Base-by-base conservation (phyloP, 495 filamentous ascomycete genomes). In the Bombardia bombarda region DNA sequence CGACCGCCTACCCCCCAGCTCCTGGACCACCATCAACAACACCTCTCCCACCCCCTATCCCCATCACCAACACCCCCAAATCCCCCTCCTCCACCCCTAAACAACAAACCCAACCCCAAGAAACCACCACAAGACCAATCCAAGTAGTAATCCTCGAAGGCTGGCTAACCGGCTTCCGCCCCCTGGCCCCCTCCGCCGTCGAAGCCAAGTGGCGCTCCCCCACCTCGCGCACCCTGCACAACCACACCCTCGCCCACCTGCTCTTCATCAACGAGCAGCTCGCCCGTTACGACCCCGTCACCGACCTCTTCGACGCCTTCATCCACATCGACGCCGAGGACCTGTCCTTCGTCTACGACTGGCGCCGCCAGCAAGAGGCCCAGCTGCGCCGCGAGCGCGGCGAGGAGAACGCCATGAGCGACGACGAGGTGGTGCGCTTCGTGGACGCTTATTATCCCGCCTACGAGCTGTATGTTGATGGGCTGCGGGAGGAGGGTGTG, bases 311-410 rank as follows among this genome's bases (percentile, higher is more conserved):
- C 28, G 78, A 92, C 60, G 84, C 86, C 10, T 77, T 96, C 56
- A 77, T 96, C 33, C 90, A 95, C 61, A 80, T 96, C 46, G 90
- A 97, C 56, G 85, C 90, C 9, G 73, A 84, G 56, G 67, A 93
- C 44, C 72, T 70, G 13, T 68, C 70, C 42, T 93, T 72, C 53
- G 90, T 95, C 30, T 97, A 95, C 57, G 79, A 77, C 46, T 96
- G 90, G 90, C 80, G 90, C 14, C 63, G 79, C 42, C 69, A 97
- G 58, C 87, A 93, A 58, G 90, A 97, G 62, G 71, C 68, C 19
- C 71, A 69, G 39, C 67, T 96, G 50, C 71, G 84, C 14, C 65
- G 32, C 4, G 52, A 61, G 33, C 86, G 60, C 2, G 60, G 60
- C 5, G 69, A 61, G 13, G n/a, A n/a, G n/a, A n/a, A n/a, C n/a